These are phyloP conservation scores for Fusarium euwallaceae DNA, from an alignment of 2,329 filamentous ascomycete species.

Conservation along the genomic window DNA sequence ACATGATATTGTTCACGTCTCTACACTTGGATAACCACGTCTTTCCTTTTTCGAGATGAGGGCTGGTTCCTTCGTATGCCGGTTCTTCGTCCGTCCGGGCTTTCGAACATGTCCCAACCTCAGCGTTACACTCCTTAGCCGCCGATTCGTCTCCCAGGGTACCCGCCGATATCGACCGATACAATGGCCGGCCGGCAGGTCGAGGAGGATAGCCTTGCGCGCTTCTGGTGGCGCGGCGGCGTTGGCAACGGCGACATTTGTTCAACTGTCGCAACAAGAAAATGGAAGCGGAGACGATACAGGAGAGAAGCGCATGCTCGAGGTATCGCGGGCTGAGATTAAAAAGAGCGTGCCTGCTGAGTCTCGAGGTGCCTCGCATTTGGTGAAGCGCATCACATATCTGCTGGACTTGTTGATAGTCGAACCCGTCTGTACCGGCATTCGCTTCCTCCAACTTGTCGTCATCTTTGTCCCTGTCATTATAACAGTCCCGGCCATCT, in stretches of 20 bases:
- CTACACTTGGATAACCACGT: conserved; percentile 9
- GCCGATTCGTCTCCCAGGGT: conserved; percentile 44
- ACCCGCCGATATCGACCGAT: conserved; percentile 42
- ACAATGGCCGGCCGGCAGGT: conserved; percentile 41
- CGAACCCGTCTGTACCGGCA: conserved; percentile 88
- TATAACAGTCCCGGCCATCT: conserved; percentile 81
- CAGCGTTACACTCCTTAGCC: conserved; percentile 29
- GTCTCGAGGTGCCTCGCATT: conserved; percentile 69
- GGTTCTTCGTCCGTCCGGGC: conserved; percentile 58
- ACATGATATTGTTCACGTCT: conserved; percentile 38
- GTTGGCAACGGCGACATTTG: conserved; percentile 69
- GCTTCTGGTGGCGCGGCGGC: conserved; percentile 57
- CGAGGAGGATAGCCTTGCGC: conserved; percentile 51
- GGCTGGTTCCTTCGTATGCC: conserved; percentile 57
- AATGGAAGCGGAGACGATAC: conserved; percentile 69
- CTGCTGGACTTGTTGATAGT: conserved; percentile 79
- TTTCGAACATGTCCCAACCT: conserved; percentile 46
- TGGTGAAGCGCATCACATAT: conserved; percentile 72
- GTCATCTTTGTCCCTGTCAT: conserved; percentile 94
- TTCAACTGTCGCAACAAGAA: conserved; percentile 69
- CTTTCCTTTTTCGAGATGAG: conserved; percentile 59
- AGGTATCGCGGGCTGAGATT: conserved; percentile 83
- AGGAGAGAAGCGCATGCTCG: conserved; percentile 87
- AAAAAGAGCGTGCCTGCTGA: conserved; percentile 75
- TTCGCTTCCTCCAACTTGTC: conserved; percentile 89